Percentiles rank a stretch among this genome's conserved stretches.
These are phyloP conservation scores for Aureobasidium leucospermi DNA, from an alignment of 2,329 filamentous ascomycete species.

Conservation along the genomic window DNA sequence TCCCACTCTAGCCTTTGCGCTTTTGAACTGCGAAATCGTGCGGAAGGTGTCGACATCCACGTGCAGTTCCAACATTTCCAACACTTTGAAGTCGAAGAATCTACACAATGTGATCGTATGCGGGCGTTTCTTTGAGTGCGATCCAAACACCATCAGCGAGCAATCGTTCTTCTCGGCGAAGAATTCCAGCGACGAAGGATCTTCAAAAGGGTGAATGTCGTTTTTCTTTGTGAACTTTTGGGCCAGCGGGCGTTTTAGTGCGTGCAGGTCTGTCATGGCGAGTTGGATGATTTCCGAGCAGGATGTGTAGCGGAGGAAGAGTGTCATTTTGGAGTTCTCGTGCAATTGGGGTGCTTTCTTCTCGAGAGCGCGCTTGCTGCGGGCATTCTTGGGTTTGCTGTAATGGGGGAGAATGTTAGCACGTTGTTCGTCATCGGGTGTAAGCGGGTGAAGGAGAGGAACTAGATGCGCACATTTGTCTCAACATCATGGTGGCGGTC, in stretches of 20 bases:
- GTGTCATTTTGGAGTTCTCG: constrained; percentile 84
- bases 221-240: constrained; percentile 98
- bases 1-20: constrained; percentile 58
- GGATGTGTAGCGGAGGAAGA: constrained; percentile 82
- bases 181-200: constrained; percentile 81
- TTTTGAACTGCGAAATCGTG: constrained; percentile 66
- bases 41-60: constrained; percentile 69
- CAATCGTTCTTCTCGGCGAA: constrained; percentile 95
- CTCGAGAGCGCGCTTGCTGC: constrained; percentile 90
- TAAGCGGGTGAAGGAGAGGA: not conserved
- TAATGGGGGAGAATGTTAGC: not conserved
- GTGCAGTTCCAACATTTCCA: constrained; percentile 91
- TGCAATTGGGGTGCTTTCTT: constrained; percentile 81
- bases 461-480: constrained; percentile 1
- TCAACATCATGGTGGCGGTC: not conserved
- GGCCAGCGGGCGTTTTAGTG: constrained; percentile 74
- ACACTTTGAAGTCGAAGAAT: constrained; percentile 75
- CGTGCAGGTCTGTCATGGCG: constrained; percentile 75
- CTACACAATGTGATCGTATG: constrained; percentile 78
- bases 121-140: constrained; percentile 88
- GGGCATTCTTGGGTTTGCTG: constrained; percentile 59
- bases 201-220: constrained; percentile 88
- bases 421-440: not conserved
- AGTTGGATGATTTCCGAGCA: constrained; percentile 78
- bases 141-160: constrained; percentile 74